These are phyloP conservation scores for Eucalyptus marginata DNA, from an alignment of 345 rosid species.

Conservation along the genomic window DNA sequence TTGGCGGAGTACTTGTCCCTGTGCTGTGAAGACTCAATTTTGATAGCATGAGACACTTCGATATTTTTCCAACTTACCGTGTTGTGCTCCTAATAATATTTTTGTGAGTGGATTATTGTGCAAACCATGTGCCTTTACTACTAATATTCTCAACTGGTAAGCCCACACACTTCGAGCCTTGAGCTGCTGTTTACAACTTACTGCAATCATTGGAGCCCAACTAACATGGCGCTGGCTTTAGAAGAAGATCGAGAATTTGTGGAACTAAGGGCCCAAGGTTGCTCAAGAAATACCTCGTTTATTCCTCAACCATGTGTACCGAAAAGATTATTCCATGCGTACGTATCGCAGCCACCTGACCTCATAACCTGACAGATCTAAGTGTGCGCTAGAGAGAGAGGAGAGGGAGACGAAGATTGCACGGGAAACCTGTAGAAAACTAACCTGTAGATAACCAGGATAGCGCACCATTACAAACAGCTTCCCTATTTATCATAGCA, in stretches of 20 bases:
- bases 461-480: neutral
- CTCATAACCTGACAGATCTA: neutral
- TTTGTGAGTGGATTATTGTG: neutral
- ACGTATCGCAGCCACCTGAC: neutral
- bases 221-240: neutral
- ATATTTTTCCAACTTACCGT: conserved; percentile 14
- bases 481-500: neutral
- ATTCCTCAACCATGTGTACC: neutral
- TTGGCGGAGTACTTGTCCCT: neutral
- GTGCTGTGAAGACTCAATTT: neutral
- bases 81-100: neutral
- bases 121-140: neutral
- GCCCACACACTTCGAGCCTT: neutral
- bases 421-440: neutral
- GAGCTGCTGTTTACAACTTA: neutral
- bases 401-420: neutral
- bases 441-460: neutral
- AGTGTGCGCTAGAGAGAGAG: neutral
- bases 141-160: neutral
- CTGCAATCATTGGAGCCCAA: neutral
- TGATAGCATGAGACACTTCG: neutral
- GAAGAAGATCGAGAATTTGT: neutral
- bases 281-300: neutral
- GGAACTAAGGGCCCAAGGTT: neutral
- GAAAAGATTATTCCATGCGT: neutral